A percentile compares a stretch with the other conserved stretches of the same genome.
These are phyloP conservation scores for Centrapalus pauciflorus DNA, from an alignment of 129 eudicot genomes.

Conservation along the genomic window DNA sequence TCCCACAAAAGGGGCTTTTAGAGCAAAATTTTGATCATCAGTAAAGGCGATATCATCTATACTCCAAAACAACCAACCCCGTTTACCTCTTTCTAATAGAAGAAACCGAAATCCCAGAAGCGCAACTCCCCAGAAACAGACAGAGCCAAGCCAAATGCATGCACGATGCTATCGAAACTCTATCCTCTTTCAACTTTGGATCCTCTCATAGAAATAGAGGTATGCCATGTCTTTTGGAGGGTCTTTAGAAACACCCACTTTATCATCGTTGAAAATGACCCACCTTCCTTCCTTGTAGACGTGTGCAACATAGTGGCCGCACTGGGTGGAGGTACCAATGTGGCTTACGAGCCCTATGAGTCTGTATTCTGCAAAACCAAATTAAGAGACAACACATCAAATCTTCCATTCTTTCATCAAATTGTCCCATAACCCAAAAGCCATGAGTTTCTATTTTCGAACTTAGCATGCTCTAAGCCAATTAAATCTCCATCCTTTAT, in stretches of 20 bases:
- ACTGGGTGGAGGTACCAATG: conserved; percentile 92
- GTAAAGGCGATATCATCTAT: neutral
- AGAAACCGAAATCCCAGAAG: conserved; percentile 11
- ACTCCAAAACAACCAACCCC: neutral
- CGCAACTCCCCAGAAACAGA: neutral
- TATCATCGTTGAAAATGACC: conserved; percentile 88
- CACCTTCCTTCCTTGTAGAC: conserved; percentile 82
- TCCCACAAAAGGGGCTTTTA: conserved; percentile 6
- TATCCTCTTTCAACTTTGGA: conserved; percentile 29
- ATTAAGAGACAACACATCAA: neutral
- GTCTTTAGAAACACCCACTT: conserved; percentile 84
- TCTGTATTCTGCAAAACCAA: conserved; percentile 57
- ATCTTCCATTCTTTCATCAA: neutral
- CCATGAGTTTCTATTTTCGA: no score
- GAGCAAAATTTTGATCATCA: neutral
- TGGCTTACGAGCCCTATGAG: conserved; percentile 96
- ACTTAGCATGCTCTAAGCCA: no score
- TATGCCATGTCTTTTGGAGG: conserved; percentile 98
- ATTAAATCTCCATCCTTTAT: neutral
- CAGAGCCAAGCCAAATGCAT: neutral
- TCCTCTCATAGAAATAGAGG: conserved; percentile 85
- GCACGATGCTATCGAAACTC: neutral
- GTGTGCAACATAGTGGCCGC: conserved; percentile 98
- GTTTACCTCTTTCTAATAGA: conserved; percentile 13
- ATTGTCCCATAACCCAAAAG: neutral